Conservation (phyloP, 371 early-diverging fungal genomes). For the Choanephora cucurbitarum region DNA sequence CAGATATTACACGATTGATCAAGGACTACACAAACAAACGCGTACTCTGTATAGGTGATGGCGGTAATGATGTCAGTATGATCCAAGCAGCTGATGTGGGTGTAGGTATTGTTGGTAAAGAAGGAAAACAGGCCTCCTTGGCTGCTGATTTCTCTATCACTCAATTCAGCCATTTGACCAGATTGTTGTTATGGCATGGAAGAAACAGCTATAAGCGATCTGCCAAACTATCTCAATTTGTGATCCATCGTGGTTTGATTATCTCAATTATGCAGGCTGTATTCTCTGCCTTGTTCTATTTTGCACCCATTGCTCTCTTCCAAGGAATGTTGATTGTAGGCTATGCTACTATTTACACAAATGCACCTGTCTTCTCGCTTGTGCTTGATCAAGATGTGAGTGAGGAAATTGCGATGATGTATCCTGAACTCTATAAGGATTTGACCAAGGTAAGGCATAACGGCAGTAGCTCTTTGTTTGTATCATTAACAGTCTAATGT, state of each 20-base stretch:
- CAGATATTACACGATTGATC: slow-evolving; percentile 90
- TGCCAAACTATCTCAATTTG: slow-evolving; percentile 95
- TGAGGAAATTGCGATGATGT: slow-evolving; percentile 90
- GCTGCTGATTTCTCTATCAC: slow-evolving; percentile 97
- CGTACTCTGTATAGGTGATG: slow-evolving; percentile 97
- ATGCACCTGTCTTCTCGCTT: slow-evolving; percentile 96
- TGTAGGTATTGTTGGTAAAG: slow-evolving; percentile 98
- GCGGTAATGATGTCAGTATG: slow-evolving; percentile 99
- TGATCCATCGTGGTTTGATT: slow-evolving; percentile 99
- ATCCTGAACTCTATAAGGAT: slow-evolving; percentile 98
- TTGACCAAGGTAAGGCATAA: slow-evolving; percentile 72
- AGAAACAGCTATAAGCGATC: slow-evolving; percentile 96
- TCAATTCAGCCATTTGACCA: slow-evolving; percentile 89
- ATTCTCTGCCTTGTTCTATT: slow-evolving; percentile 97
- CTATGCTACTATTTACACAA: slow-evolving; percentile 96
- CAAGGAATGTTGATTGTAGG: slow-evolving; percentile 77
- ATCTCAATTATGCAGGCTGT: slow-evolving; percentile 99
- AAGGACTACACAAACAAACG: slow-evolving; percentile 76
- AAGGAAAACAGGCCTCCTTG: slow-evolving; percentile 97
- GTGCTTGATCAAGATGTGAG: slow-evolving; percentile 93
- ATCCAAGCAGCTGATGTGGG: slow-evolving; percentile 96
- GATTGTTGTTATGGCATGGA: slow-evolving; percentile 96
- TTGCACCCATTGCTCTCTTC: slow-evolving; percentile 97
- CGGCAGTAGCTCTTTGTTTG: no score
- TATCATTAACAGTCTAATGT: background rate